Base-by-base conservation (phyloP, 2,329 filamentous ascomycete genomes). In the Aspergillus fijiensis region DNA sequence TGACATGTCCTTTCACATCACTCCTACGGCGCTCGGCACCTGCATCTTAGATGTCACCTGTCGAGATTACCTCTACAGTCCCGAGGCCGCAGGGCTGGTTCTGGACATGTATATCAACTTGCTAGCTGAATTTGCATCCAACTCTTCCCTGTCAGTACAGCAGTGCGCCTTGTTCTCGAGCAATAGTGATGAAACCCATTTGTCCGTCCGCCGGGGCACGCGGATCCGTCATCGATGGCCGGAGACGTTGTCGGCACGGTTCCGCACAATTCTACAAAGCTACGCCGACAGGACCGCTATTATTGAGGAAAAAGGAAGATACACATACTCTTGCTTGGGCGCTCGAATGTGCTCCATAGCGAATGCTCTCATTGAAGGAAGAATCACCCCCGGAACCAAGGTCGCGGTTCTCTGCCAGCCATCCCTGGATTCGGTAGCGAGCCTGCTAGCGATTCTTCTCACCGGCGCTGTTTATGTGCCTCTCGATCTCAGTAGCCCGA, bases 401-500 rank as follows among this genome's bases (percentile, higher is more conserved):
- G 45, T 56, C 25, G 54, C 49, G 3, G 56, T 61, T 2, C 50
- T 55, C 2, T 53, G 48, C 33, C 14, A 21, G 4, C 60, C 56
- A 5, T 56, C 51, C 6, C 33, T 56, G 0, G 39, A 39, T 16
- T 49, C 48, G 2, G 49, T 59, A 7, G 51, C 56, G 14, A 48
- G 31, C 14, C 50, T 62, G 21, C 53, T 62, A 4, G 60, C 60
- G 1, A 49, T 59, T 42, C 49, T 59, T 12, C 52, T 25, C 14
- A 52, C 78, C 11, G 80, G 79, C 1, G 72, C 35, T 5, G 56
- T 64, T 4, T 77, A 72, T 57, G 60, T 76, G 3, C 74, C 74
- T 2, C 68, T 84, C 0, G 82, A 84, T 55, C 12, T 29, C 3
- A n/a, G 48, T 7, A 39, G 10, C 19, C 21, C 55, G 3, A 10